These are phyloP conservation scores for Macrotyloma uniflorum DNA, from an alignment of 306 rosid genomes.

Conservation along the genomic window DNA sequence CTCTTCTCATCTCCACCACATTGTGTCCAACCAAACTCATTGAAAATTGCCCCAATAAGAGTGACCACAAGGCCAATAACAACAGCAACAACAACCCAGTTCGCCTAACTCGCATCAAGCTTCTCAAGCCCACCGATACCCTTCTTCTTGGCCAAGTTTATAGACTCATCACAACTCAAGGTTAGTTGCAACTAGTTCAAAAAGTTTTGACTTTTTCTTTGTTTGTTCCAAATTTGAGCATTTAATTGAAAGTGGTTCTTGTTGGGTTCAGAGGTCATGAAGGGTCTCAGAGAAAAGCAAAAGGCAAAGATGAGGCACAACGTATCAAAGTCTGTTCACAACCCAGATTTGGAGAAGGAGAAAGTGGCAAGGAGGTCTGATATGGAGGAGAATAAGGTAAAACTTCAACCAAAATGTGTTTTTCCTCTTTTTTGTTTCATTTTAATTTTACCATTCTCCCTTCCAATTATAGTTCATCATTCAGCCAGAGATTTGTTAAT, in stretches of 20 bases:
- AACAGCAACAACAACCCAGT: constrained; percentile 34
- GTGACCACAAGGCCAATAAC: background rate
- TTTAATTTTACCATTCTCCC: background rate
- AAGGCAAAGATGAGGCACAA: constrained; percentile 67
- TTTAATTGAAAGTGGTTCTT: constrained; percentile 9
- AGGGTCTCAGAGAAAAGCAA: constrained; percentile 74
- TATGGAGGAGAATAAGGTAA: constrained; percentile 54
- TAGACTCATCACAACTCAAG: constrained; percentile 84
- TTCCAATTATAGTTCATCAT: background rate
- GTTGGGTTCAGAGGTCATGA: constrained; percentile 70
- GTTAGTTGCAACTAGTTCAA: constrained; percentile 33
- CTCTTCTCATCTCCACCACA: constrained; percentile 86
- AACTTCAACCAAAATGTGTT: background rate
- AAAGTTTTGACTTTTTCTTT: background rate
- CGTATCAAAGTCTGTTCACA: constrained; percentile 47
- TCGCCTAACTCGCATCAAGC: constrained; percentile 89
- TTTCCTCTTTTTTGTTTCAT: too few species aligned
- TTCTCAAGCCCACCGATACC: constrained; percentile 78
- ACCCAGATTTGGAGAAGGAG: constrained; percentile 43
- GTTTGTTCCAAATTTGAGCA: constrained; percentile 8
- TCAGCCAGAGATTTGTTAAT: background rate
- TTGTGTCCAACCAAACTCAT: constrained; percentile 46
- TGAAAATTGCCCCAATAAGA: constrained; percentile 1
- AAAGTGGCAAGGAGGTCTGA: constrained; percentile 46
- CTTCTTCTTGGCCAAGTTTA: constrained; percentile 93